These are phyloP conservation scores for Dalbergia cultrata DNA, from an alignment of 306 rosid species.

Conservation along the genomic window DNA sequence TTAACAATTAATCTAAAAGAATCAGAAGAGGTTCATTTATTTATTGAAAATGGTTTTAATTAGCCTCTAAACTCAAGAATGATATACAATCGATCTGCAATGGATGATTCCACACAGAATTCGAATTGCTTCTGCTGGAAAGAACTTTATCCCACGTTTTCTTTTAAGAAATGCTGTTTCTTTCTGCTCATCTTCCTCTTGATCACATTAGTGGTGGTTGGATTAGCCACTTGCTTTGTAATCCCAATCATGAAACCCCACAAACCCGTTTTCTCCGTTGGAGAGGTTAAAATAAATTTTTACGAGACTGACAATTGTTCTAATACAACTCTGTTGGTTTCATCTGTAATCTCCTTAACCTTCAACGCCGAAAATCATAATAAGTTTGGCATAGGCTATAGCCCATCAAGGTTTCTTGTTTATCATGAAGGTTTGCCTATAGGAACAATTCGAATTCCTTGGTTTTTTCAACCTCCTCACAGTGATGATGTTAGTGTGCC, in stretches of 20 bases:
- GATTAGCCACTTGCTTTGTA: slow-evolving; percentile 43
- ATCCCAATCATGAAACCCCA: slow-evolving; percentile 53
- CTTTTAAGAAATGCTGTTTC: slow-evolving; percentile 52
- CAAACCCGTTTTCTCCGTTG: slow-evolving; percentile 51
- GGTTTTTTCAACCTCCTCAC: slow-evolving; percentile 65
- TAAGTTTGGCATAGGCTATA: slow-evolving; percentile 57
- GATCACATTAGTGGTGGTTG: slow-evolving; percentile 40
- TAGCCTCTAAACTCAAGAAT: slow-evolving; percentile 29
- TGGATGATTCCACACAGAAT: slow-evolving; percentile 46
- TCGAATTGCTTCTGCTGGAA: slow-evolving; percentile 16
- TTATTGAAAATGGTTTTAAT: background rate
- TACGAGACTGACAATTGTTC: slow-evolving; percentile 44
- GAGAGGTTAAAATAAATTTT: slow-evolving; percentile 39
- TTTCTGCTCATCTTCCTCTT: slow-evolving; percentile 51
- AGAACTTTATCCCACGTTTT: slow-evolving; percentile 28
- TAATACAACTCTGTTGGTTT: slow-evolving; percentile 43
- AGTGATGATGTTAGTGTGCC: slow-evolving; percentile 44
- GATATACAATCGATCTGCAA: slow-evolving; percentile 24
- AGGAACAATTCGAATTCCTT: slow-evolving; percentile 56
- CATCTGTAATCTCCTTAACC: slow-evolving; percentile 56
- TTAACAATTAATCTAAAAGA: background rate
- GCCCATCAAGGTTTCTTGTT: slow-evolving; percentile 49
- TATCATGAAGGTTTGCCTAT: slow-evolving; percentile 47
- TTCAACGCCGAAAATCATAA: slow-evolving; percentile 57
- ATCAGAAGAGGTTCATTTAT: background rate